Evolutionary conservation across 2,329 filamentous ascomycete species (phyloP).

Genomic region (Aspergillus alliaceus): DNA sequence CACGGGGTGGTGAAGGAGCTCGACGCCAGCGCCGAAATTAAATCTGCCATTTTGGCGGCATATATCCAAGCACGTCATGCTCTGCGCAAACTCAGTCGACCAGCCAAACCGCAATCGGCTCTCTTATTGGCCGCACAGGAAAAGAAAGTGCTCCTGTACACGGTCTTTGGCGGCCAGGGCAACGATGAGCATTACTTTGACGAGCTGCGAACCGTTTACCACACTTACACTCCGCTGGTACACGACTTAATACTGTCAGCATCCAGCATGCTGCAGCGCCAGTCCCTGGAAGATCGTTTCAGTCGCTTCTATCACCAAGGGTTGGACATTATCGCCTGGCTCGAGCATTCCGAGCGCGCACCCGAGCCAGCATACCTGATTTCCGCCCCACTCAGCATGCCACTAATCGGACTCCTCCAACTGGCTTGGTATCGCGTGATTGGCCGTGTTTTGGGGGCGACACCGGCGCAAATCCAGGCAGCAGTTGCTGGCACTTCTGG

Average conservation of each 20-base stretch:
- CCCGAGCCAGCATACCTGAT: slow-evolving; percentile 34
- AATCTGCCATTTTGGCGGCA: neutral
- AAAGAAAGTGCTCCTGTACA: slow-evolving; percentile 78
- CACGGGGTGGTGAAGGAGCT: slow-evolving; percentile 9
- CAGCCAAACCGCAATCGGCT: neutral
- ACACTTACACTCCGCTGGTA: slow-evolving; percentile 86
- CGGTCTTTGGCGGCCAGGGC: slow-evolving; percentile 93
- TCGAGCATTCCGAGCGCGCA: slow-evolving; percentile 26
- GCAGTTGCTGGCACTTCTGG: slow-evolving; percentile 83
- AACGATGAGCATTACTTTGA: slow-evolving; percentile 99
- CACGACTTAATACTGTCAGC: slow-evolving; percentile 73
- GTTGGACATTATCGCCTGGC: slow-evolving; percentile 28
- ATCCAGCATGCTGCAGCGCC: slow-evolving; percentile 4
- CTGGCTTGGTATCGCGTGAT: neutral
- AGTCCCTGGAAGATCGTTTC: slow-evolving; percentile 77
- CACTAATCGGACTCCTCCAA: slow-evolving; percentile 38
- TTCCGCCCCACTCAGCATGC: slow-evolving; percentile 38
- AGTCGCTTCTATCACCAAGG: slow-evolving; percentile 62
- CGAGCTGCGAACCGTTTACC: slow-evolving; percentile 87
- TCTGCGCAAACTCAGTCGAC: neutral
- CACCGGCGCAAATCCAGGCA: slow-evolving; percentile 65
- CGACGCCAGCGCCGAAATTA: neutral
- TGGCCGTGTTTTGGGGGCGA: neutral
- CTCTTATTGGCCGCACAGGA: neutral
- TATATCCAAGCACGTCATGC: neutral